Base-by-base conservation (phyloP, 345 rosid species). In the Tarenaya hassleriana region DNA sequence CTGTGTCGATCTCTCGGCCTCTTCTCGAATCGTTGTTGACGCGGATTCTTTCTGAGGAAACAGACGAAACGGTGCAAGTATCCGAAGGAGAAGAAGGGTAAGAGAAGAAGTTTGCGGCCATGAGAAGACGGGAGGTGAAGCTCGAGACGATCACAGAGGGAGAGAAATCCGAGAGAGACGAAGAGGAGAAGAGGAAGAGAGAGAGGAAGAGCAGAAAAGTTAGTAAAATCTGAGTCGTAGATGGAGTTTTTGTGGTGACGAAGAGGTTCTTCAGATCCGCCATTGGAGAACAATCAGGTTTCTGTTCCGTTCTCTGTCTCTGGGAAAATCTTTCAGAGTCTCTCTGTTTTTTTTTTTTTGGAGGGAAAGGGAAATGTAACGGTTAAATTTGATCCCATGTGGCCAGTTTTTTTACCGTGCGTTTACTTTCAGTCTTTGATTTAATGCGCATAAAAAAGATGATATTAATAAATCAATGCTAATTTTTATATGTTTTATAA, bases 91-190 rank as follows among this genome's bases (percentile, higher is more conserved):
- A 66, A 48, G 74, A 45, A 20, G 72, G 43, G 1, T 77, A 64
- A 45, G 83, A 68, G 63, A 83, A 56, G 67, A 72, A 69, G 48
- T 55, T 66, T 1, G 79, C 82, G 0, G 72, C 83, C 6, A 56
- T 61, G 69, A 77, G 71, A 41, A 81, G 67, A 50, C 74, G 79
- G 48, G 83, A 68, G 10, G 73, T 72, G 56, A 77, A 58, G 42
- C 71, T 50, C 4, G 85, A 73, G 34, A 72, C 74, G 48, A 64
- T 46, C 39, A 48, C 50, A 16, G 71, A 31, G 12, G 77, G 77
- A 29, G 73, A 81, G 64, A 54, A 75, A 41, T 60, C 50, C 10
- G 73, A 54, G 58, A 67, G 64, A 33, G 74, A 55, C 1, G 71
- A 50, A 39, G 83, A 71, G 12, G 78, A 60, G 69, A 78, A 52